Base-by-base conservation (phyloP, 768 basidiomycete genomes). In the Leccinum broughii region DNA sequence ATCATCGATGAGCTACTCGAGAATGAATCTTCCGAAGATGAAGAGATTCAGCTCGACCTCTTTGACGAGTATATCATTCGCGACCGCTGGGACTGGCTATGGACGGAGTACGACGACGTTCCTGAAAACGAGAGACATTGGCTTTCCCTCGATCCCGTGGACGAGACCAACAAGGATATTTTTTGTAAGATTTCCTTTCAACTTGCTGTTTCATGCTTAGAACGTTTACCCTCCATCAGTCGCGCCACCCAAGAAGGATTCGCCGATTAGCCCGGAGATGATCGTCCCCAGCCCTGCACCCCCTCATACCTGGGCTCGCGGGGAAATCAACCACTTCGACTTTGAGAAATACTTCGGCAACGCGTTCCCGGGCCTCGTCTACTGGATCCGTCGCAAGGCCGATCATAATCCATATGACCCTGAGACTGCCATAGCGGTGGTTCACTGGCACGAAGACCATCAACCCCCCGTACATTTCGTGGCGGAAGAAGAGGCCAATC, bases 1-100 rank as follows among this genome's bases (percentile, higher is more conserved):
- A 49, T 56, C 32, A 20, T 56, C 2, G 55, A 56, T 1, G 55
- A 56, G 20, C 55, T 56, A 2, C 32, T 56, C 1, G 3, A 15
- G 20, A n/a, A 34, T 30, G 30, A 30, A 30, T 30, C 30, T 30
- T 30, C 30, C 30, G 30, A 30, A 30, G 11, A 15, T 15, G 14
- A 14, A 5, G 2, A 13, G 3, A 32, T 22, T 6, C 13, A 46
- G 6, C 55, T 56, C 13, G 30, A 20, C n/a, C 7, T 56, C 24
- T 56, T 56, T 13, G 55, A 56, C 28, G 55, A 56, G 8, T 56
- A 11, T 17, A 7, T 56, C 20, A 48, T 56, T 20, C 55, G 55
- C 6, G 46, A 56, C 30, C n/a, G 30, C 6, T 22, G 8, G 1
- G 17, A 15, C 13, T 49, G 46, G 55, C 30, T 56, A 4, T 48